Conservation (phyloP, 192 early-diverging fungal species). For the Coemansia sp. region DNA sequence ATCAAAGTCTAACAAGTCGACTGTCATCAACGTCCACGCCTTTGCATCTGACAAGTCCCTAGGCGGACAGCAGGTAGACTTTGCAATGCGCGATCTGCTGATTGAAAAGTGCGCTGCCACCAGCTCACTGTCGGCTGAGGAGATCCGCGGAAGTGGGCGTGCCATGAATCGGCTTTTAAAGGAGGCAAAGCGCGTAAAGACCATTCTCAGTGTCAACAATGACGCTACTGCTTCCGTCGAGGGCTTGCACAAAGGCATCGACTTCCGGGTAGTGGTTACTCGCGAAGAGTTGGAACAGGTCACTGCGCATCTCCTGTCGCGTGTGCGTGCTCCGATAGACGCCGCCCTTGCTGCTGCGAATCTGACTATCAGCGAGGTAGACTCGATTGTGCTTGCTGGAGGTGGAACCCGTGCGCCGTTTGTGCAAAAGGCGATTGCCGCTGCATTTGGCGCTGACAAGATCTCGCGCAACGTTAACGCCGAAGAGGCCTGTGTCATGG, state of each 20-base stretch:
- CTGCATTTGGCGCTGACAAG: conserved; percentile 75
- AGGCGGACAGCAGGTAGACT: conserved; percentile 87
- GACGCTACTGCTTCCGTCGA: conserved; percentile 88
- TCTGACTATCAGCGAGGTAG: conserved; percentile 66
- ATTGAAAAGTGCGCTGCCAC: conserved; percentile 70
- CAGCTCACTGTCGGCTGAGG: conserved; percentile 50
- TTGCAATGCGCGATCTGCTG: conserved; percentile 76
- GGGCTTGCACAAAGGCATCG: conserved; percentile 78
- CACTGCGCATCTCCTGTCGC: conserved; percentile 61
- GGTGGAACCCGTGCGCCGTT: conserved; percentile 87
- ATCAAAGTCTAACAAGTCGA: conserved; percentile 56
- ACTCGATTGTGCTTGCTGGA: conserved; percentile 92
- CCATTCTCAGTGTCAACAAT: conserved; percentile 91
- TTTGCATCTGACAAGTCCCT: conserved; percentile 80
- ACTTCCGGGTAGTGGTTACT: conserved; percentile 78
- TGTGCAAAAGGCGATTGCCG: conserved; percentile 70
- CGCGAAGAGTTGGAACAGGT: conserved; percentile 76
- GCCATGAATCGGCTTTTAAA: conserved; percentile 88
- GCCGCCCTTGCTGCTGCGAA: conserved; percentile 67
- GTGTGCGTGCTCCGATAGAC: conserved; percentile 75
- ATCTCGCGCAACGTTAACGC: conserved; percentile 93
- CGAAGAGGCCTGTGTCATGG: conserved; percentile 93
- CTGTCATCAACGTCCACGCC: conserved; percentile 77
- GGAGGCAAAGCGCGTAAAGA: conserved; percentile 95
- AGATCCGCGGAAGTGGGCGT: conserved; percentile 66